A percentile compares a stretch with the other conserved stretches of the same genome.
Conservation (phyloP, 768 basidiomycete genomes). For the Heimioporus sp. region DNA sequence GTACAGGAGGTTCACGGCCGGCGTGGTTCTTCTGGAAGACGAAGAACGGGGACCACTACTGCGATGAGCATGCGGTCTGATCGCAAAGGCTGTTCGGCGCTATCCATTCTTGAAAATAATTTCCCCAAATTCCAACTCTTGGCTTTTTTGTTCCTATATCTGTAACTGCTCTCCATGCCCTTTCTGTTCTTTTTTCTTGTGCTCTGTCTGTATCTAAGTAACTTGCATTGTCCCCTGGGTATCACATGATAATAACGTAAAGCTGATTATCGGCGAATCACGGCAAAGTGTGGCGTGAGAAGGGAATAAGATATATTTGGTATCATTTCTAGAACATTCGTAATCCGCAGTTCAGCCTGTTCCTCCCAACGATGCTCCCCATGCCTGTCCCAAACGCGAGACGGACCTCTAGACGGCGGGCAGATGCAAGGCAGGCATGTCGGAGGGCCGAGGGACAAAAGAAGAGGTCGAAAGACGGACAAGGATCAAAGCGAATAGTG, state of each 20-base stretch:
- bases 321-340: slow-evolving; percentile 27
- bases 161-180: neutral
- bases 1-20: slow-evolving; percentile 41
- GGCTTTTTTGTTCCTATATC: slow-evolving; percentile 1
- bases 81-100: neutral
- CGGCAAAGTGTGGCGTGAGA: slow-evolving; percentile 10
- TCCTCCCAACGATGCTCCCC: too few species aligned
- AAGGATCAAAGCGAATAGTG: neutral
- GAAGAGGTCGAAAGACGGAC: neutral
- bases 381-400: neutral
- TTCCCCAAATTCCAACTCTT: neutral
- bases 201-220: neutral
- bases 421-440: too few species aligned
- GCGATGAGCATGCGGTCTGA: slow-evolving; percentile 12
- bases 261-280: slow-evolving; percentile 1
- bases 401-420: neutral
- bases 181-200: slow-evolving; percentile 1
- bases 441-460: neutral
- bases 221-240: neutral
- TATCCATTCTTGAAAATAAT: neutral
- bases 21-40: slow-evolving; percentile 67
- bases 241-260: neutral
- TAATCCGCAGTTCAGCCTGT: slow-evolving; percentile 3
- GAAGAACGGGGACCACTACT: slow-evolving; percentile 89
- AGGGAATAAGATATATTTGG: slow-evolving; percentile 10